Evolutionary conservation across 2,329 filamentous ascomycete species (phyloP), one percentile per base, ranked within the genome.

Genomic region (Fusarium buharicum): DNA sequence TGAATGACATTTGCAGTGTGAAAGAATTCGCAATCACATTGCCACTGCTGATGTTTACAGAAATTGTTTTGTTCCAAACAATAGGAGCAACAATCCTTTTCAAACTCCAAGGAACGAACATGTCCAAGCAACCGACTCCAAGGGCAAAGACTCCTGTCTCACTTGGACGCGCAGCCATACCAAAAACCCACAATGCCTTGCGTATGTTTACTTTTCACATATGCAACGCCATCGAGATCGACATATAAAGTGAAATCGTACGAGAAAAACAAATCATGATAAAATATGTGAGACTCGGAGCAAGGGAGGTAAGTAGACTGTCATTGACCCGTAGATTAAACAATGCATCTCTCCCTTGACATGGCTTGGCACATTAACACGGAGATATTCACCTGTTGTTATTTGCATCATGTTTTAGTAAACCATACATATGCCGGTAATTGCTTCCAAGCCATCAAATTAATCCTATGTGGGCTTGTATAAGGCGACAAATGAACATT

Each of bases 51-150:
- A 30, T 58, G 48, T 48, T 58, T 45, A 41, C 36, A 40, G 6
- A 10, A 38, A 6, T 50, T 64, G 52, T 65, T 64, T 44, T 64
- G 52, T 36, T 62, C 24, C 37, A 48, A 31, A 22, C 8, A 46
- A 14, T 28, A 39, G 39, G 62, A 44, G 17, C 48, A 64, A 45
- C 61, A 40, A 27, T 33, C 39, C 17, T 50, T 63, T 59, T 59
- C 24, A 49, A 37, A 33, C 18, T 20, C 39, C 17, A 20, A 38
- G 45, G 39, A 46, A 44, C 24, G 17, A 27, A 16, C 33, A 22
- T 20, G 14, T 20, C 61, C 38, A 51, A 65, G 61, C 47, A 62
- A 51, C 55, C 18, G 16, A 9, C 18, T 7, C 10, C 20, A 31
- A 37, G 28, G 55, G 50, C 46, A 49, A 48, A 37, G 9, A 12